Conservation (phyloP, 805 yeast genomes). For the Ogataea sp. region DNA sequence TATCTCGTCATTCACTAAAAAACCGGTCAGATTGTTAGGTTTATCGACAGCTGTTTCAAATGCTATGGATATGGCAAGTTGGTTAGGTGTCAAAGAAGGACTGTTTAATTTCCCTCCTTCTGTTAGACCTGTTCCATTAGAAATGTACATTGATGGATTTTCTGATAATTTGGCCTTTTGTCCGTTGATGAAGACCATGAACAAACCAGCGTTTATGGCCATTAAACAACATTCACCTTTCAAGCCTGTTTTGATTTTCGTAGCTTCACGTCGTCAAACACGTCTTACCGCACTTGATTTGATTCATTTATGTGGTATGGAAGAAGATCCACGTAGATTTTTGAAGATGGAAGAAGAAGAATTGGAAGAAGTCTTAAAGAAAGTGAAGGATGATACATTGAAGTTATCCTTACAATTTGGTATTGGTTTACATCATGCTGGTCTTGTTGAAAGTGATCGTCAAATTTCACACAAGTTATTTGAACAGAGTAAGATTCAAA, state of each 20-base stretch:
- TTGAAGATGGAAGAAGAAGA: conserved; percentile 59
- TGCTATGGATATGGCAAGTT: conserved; percentile 79
- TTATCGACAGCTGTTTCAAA: conserved; percentile 83
- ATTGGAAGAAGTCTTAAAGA: conserved; percentile 36
- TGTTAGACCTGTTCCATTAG: conserved; percentile 78
- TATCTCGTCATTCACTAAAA: conserved; percentile 50
- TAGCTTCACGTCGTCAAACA: conserved; percentile 78
- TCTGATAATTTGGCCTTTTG: conserved; percentile 77
- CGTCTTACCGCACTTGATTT: conserved; percentile 72
- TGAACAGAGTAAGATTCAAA: conserved; percentile 61
- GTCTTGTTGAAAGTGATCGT: conserved; percentile 66
- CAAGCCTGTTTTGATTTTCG: conserved; percentile 79
- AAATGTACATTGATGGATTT: conserved; percentile 83
- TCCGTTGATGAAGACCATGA: conserved; percentile 82
- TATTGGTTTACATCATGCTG: conserved; percentile 78
- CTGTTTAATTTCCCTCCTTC: conserved; percentile 74
- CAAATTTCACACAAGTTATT: conserved; percentile 62
- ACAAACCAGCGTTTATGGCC: conserved; percentile 86
- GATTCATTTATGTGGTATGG: conserved; percentile 73
- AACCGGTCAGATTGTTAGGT: conserved; percentile 60
- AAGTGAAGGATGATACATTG: conserved; percentile 78
- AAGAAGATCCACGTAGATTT: conserved; percentile 67
- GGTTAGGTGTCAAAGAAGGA: conserved; percentile 72
- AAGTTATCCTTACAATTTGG: conserved; percentile 69
- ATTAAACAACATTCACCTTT: conserved; percentile 84